phyloP scores from a whole-genome alignment of 495 filamentous ascomycete species.

The Letharia columbiana region DNA sequence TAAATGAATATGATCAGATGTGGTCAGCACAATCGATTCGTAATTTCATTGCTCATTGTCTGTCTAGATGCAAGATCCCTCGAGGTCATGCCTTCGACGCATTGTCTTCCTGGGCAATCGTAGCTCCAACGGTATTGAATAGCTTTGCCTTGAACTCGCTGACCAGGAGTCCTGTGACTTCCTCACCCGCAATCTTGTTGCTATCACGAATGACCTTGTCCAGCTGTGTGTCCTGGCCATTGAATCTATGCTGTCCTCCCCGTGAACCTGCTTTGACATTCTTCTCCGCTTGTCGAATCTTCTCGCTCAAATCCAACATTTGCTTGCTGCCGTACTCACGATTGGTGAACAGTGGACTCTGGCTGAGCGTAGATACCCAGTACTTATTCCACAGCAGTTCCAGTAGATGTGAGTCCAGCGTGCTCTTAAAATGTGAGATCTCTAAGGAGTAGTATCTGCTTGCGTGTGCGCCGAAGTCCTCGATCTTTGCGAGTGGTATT shows the following conservation, averaged over 20 bases:
- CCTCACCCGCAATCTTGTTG: conserved; percentile 75
- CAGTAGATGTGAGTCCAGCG: conserved; percentile 75
- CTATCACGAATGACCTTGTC: conserved; percentile 74
- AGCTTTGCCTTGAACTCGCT: conserved; percentile 76
- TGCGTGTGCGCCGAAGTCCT: conserved; percentile 92
- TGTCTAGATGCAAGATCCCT: not conserved
- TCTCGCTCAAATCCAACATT: conserved; percentile 77
- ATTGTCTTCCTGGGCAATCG: not conserved
- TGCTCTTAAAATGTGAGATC: conserved; percentile 86
- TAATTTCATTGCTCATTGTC: conserved; percentile 5
- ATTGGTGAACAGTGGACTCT: conserved; percentile 84
- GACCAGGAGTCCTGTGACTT: conserved; percentile 74
- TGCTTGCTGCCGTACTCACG: conserved; percentile 89
- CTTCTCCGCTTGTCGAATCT: conserved; percentile 56
- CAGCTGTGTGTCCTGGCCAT: conserved; percentile 51
- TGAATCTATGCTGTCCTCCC: conserved; percentile 19
- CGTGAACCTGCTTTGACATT: conserved; percentile 36
- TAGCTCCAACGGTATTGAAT: conserved; percentile 57
- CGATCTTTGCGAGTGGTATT: conserved; percentile 83
- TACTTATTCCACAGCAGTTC: conserved; percentile 98
- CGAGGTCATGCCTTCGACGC: not conserved
- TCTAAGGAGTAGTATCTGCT: conserved; percentile 84
- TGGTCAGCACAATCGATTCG: not conserved
- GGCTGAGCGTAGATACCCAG: conserved; percentile 97
- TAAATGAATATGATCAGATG: not conserved